These are phyloP conservation scores for Xylaria castorea DNA, from an alignment of 495 filamentous ascomycete genomes.

Conservation along the genomic window DNA sequence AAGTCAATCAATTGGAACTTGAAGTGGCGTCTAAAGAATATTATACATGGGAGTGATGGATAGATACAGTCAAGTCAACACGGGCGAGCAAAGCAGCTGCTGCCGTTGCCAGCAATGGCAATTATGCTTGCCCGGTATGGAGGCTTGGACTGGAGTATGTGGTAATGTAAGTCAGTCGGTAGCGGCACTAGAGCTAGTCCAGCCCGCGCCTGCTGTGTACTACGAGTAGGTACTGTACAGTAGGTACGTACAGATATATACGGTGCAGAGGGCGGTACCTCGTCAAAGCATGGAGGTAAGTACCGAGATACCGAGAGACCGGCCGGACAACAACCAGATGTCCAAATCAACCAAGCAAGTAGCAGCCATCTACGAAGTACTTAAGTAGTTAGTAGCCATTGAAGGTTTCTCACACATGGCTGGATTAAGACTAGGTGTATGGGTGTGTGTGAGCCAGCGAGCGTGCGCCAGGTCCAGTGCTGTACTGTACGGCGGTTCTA, in stretches of 20 bases:
- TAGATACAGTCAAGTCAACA: conserved; percentile 10
- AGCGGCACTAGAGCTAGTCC: conserved; percentile 21
- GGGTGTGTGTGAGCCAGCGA: conserved; percentile 27
- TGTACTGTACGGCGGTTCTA: conserved; percentile 10
- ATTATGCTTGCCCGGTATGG: conserved; percentile 25
- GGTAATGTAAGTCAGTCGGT: conserved; percentile 25
- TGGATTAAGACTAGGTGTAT: conserved; percentile 39
- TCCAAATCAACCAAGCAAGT: not conserved
- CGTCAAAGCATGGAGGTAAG: not conserved
- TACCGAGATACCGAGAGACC: not conserved
- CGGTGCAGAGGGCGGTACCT: not conserved
- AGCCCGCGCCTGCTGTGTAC: conserved; percentile 29
- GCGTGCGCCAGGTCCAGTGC: not conserved
- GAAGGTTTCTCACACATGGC: not conserved
- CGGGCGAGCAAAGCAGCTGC: conserved; percentile 6
- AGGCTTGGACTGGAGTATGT: conserved; percentile 33
- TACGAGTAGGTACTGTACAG: not conserved
- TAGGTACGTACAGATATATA: conserved; percentile 7
- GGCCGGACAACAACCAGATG: not conserved
- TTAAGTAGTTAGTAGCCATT: not conserved
- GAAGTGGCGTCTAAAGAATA: conserved; percentile 26
- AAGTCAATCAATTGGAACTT: conserved; percentile 23
- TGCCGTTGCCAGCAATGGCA: conserved; percentile 19
- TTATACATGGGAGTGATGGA: conserved; percentile 20
- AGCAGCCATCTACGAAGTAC: not conserved